A percentile compares a stretch with the other conserved stretches of the same genome.
These are phyloP conservation scores for Ajuga chamaepitys DNA, from an alignment of 257 asterid genomes.

Conservation along the genomic window DNA sequence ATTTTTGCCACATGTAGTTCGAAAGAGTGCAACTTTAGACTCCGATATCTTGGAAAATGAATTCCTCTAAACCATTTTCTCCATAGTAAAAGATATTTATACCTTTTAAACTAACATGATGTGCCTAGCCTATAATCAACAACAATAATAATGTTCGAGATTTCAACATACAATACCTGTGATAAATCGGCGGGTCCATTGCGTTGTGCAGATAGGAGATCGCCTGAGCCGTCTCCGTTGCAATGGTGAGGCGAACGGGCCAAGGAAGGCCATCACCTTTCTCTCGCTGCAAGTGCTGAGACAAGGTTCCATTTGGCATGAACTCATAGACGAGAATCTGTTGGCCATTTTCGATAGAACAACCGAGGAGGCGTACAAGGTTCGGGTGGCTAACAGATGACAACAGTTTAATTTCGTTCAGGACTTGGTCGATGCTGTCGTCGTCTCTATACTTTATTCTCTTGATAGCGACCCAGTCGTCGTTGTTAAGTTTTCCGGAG, in stretches of 20 bases:
- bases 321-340: constrained; percentile 73
- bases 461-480: constrained; percentile 74
- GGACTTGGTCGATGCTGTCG: constrained; percentile 50
- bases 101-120: no score
- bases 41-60: no score
- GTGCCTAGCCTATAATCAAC: no score
- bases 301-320: constrained; percentile 82
- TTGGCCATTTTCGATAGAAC: constrained; percentile 61
- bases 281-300: constrained; percentile 56
- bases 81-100: no score
- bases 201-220: constrained; percentile 65
- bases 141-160: no score
- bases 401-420: constrained; percentile 74
- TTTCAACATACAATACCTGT: no score
- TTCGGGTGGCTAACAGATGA: constrained; percentile 73
- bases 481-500: constrained; percentile 47
- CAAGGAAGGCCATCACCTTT: constrained; percentile 46
- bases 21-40: no score
- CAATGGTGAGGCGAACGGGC: constrained; percentile 59
- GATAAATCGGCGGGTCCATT: constrained; percentile 66
- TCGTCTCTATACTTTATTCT: constrained; percentile 39
- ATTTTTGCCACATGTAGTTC: no score
- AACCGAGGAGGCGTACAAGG: constrained; percentile 69
- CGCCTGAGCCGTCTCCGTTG: constrained; percentile 72
- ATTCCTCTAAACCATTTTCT: no score